phyloP scores from a whole-genome alignment of 2,329 filamentous ascomycete genomes.

The Clarireedia hainanense region DNA sequence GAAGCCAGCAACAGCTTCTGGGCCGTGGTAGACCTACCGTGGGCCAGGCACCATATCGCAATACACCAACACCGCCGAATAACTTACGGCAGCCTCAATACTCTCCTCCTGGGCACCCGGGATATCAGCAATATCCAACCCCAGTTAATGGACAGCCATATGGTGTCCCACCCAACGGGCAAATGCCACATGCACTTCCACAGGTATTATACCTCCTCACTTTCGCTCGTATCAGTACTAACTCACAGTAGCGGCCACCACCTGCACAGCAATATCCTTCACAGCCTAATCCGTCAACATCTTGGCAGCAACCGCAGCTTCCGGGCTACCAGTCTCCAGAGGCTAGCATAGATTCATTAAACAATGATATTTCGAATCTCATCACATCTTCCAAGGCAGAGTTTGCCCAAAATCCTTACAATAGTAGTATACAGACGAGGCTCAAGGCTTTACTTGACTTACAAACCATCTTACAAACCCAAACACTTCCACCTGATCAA shows the following conservation, averaged over 20 bases:
- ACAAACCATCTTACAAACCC: slow-evolving; percentile 69
- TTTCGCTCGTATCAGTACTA: neutral
- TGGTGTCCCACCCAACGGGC: slow-evolving; percentile 12
- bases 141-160: slow-evolving; percentile 20
- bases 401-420: slow-evolving; percentile 67
- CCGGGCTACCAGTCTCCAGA: slow-evolving; percentile 31
- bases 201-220: slow-evolving; percentile 18
- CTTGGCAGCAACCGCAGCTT: slow-evolving; percentile 26
- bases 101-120: slow-evolving; percentile 26
- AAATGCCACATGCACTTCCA: slow-evolving; percentile 22
- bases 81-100: slow-evolving; percentile 33
- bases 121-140: slow-evolving; percentile 29
- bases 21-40: slow-evolving; percentile 42
- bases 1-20: slow-evolving; percentile 47
- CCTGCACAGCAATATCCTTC: slow-evolving; percentile 12
- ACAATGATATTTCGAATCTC: slow-evolving; percentile 73
- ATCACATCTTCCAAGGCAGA: slow-evolving; percentile 66
- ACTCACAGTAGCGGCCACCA: slow-evolving; percentile 15
- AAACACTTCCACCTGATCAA: slow-evolving; percentile 72
- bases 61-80: slow-evolving; percentile 67
- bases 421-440: slow-evolving; percentile 67
- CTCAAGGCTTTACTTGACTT: slow-evolving; percentile 80
- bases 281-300: slow-evolving; percentile 28
- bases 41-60: slow-evolving; percentile 54
- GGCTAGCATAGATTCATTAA: slow-evolving; percentile 65